phyloP scores from a whole-genome alignment of 2,329 filamentous ascomycete species.

The Thelonectria discophora region DNA sequence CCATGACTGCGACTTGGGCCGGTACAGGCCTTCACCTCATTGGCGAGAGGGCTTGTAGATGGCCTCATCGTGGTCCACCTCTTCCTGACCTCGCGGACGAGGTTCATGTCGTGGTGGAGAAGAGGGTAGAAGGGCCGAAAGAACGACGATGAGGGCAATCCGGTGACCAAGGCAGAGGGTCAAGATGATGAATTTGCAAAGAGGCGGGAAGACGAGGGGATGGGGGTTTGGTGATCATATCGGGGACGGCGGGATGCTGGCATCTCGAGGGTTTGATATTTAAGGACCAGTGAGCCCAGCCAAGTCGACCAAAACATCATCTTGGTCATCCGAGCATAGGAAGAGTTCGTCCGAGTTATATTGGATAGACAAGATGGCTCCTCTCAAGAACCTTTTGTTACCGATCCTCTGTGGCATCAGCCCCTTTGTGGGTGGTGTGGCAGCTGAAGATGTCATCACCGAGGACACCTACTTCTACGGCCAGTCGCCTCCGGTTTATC shows the following conservation, averaged over 20 bases:
- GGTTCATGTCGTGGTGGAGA: neutral
- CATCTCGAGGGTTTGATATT: neutral
- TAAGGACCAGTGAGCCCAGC: neutral
- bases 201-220: neutral
- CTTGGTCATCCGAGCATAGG: neutral
- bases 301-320: neutral
- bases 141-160: neutral
- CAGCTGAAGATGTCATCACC: neutral
- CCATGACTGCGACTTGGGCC: neutral
- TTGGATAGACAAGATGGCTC: neutral
- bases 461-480: conserved; percentile 6
- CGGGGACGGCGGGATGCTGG: neutral
- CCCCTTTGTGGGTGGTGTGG: neutral
- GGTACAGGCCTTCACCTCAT: neutral
- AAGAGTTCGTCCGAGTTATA: neutral
- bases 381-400: neutral
- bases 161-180: neutral
- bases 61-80: neutral
- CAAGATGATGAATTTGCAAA: neutral
- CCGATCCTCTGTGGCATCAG: neutral
- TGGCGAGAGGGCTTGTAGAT: neutral
- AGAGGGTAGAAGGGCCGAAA: neutral
- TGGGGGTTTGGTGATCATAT: neutral
- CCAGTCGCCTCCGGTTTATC: conserved; percentile 7
- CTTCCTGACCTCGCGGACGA: neutral